phyloP scores from a whole-genome alignment of 108 stramenopile species.

The Discostella stelligeroides region DNA sequence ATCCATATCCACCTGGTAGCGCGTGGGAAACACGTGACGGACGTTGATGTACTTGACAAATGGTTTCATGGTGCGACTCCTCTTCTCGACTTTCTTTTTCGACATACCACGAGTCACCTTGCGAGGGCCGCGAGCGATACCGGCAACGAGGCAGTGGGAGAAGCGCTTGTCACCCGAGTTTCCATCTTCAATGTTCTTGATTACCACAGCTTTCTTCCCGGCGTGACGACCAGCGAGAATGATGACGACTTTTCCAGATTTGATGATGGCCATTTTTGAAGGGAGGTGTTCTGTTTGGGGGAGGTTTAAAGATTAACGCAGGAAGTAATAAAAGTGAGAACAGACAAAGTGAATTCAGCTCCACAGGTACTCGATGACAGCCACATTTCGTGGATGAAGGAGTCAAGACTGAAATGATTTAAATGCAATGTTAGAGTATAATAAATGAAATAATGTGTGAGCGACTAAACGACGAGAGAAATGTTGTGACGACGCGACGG shows the following conservation, averaged over 20 bases:
- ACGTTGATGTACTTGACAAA: slow-evolving; percentile 99
- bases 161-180: slow-evolving; percentile 90
- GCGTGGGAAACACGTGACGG: slow-evolving; percentile 99
- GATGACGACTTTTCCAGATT: slow-evolving; percentile 98
- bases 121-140: slow-evolving; percentile 94
- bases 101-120: slow-evolving; percentile 97
- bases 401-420: no score
- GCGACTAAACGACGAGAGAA: background rate
- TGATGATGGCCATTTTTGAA: slow-evolving; percentile 48
- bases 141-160: slow-evolving; percentile 97
- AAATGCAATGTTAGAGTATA: background rate
- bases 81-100: slow-evolving; percentile 96
- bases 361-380: no score
- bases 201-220: slow-evolving; percentile 99
- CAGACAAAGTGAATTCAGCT: no score
- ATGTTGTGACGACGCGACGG: no score
- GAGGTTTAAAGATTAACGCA: background rate
- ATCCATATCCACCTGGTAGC: slow-evolving; percentile 96
- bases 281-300: background rate
- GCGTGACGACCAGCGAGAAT: slow-evolving; percentile 99
- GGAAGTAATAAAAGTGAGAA: background rate
- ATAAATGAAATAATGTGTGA: background rate
- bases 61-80: slow-evolving; percentile 95
- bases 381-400: no score
- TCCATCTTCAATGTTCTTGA: slow-evolving; percentile 97